Base-by-base conservation (phyloP, 345 rosid genomes). In the Dipteronia dyeriana region DNA sequence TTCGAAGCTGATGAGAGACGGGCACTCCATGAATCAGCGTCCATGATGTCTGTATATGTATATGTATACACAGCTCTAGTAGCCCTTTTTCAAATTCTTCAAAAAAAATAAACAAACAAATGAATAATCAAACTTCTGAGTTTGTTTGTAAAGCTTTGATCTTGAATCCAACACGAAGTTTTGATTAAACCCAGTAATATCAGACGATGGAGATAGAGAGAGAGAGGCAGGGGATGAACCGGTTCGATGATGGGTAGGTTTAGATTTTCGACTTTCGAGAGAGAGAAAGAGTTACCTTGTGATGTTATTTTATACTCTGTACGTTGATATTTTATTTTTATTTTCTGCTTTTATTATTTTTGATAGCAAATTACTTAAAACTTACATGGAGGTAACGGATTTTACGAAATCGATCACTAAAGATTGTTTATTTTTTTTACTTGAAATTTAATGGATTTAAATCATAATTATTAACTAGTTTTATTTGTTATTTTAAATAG, bases 11-110 rank as follows among this genome's bases (percentile, higher is more conserved):
- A 91, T 75, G 96, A 90, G 69, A 93, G 87, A 83, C 95, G 97
- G 78, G 83, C 83, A 76, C 88, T 93, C 97, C 93, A 91, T 62
- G 99, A 91, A 81, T 95, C 97, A 61, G 93, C 91, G 79, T 94
- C 95, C 97, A 96, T 91, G 70, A 74, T 85, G 26, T 74, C 16
- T 43, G 1, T n/a, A n/a, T 9, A 57, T 6, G 22, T 20, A 57
- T 29, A 29, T 2, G 22, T 31, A 17, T 16, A 26, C 20, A 7
- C n/a, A 23, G 17, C 65, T 56, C 62, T 57, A 53, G 34, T 34
- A 70, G 14, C 38, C 34, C 59, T 49, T 69, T 54, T 34, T 34
- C 38, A 34, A 34, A 34, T 34, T 34, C 38, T 34, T 34, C 38
- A 34, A 34, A 34, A 4, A 34, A 34, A 6, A n/a, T n/a, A 31